Conservation (phyloP, 306 rosid genomes). For the Begonia masoniana region DNA sequence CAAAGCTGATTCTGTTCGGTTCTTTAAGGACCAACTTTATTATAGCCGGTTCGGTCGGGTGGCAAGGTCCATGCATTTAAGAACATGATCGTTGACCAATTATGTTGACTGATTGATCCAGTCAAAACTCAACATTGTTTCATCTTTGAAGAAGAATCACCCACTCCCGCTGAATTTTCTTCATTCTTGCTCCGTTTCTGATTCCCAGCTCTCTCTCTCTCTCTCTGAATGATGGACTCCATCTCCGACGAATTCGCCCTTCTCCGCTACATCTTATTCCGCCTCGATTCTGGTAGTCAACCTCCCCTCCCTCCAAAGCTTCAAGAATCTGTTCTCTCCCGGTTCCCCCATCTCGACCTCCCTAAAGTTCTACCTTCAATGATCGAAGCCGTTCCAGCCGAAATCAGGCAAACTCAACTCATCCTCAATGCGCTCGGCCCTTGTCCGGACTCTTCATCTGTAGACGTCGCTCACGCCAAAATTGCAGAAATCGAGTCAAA, state of each 20-base stretch:
- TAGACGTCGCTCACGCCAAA: slow-evolving; percentile 41
- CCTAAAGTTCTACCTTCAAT: not conserved
- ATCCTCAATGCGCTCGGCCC: slow-evolving; percentile 46
- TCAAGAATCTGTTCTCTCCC: no score
- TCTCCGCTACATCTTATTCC: slow-evolving; percentile 37
- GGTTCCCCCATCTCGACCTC: no score
- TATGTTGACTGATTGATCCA: no score
- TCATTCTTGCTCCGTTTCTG: not conserved
- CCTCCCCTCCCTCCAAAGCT: no score
- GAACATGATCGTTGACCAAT: no score
- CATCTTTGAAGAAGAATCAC: not conserved
- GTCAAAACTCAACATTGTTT: no score
- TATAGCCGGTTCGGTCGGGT: no score
- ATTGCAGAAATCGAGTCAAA: slow-evolving; percentile 33
- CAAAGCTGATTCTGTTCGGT: no score
- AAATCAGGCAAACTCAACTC: slow-evolving; percentile 10
- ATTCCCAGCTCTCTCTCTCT: not conserved
- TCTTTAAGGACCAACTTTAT: no score
- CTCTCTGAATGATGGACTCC: not conserved
- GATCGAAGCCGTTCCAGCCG: not conserved
- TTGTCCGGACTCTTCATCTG: slow-evolving; percentile 61
- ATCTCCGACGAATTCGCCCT: slow-evolving; percentile 25
- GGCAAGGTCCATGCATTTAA: no score
- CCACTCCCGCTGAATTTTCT: not conserved
- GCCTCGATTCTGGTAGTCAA: no score